phyloP scores from a whole-genome alignment of 345 rosid genomes.

The Mangifera indica region DNA sequence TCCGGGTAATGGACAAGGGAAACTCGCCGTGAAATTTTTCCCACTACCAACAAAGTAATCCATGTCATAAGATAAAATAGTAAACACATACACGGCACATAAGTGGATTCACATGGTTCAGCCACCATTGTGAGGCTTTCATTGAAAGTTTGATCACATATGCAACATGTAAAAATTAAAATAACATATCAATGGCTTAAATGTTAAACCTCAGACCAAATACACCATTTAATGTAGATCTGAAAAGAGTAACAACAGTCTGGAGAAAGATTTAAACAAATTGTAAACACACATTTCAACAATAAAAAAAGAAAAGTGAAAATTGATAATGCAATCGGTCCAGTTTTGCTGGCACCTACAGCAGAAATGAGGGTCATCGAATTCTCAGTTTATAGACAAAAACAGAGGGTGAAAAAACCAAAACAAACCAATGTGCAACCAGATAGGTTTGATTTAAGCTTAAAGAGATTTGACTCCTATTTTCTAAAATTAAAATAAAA shows the following conservation, averaged over 20 bases:
- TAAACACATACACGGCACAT: not conserved
- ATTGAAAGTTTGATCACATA: not conserved
- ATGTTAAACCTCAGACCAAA: not conserved
- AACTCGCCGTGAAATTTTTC: slow-evolving; percentile 57
- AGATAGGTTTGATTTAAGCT: not conserved
- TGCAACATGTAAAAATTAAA: not conserved
- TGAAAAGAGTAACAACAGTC: too few relatives aligned
- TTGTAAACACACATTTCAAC: too few relatives aligned
- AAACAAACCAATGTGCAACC: not conserved
- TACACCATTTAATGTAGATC: not conserved
- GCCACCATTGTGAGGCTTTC: too few relatives aligned
- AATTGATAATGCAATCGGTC: slow-evolving; percentile 1
- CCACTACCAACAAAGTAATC: slow-evolving; percentile 39
- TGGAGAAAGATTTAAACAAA: too few relatives aligned
- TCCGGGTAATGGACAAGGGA: slow-evolving; percentile 64
- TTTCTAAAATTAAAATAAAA: not conserved
- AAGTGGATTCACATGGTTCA: not conserved
- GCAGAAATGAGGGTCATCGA: not conserved
- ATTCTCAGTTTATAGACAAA: not conserved
- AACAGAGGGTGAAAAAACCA: not conserved
- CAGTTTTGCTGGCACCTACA: not conserved
- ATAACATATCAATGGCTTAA: not conserved
- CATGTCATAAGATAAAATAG: not conserved
- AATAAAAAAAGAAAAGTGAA: not conserved
- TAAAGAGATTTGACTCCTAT: not conserved